Evolutionary conservation across 257 asterid species (phyloP).

Genomic region (Lycium barbarum): DNA sequence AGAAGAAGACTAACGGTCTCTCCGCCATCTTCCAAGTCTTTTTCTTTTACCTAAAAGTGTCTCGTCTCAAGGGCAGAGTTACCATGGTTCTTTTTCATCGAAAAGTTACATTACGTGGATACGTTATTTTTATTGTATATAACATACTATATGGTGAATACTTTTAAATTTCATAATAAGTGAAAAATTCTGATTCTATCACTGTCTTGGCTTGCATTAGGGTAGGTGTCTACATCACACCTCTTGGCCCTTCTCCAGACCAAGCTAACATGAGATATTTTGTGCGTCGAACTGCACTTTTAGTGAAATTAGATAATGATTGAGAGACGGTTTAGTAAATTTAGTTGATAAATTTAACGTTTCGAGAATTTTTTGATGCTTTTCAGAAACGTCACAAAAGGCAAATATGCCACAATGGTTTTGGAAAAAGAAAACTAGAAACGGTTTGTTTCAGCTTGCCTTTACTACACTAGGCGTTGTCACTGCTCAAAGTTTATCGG

Average conservation of each 20-base stretch:
- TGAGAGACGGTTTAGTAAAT: not conserved
- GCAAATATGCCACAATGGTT: not conserved
- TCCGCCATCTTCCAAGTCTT: not conserved
- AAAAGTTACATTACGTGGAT: too few species aligned
- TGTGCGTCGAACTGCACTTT: too few species aligned
- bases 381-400: not conserved
- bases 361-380: not conserved
- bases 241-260: too few species aligned
- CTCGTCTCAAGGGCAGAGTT: not conserved
- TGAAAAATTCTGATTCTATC: too few species aligned
- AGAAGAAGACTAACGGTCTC: not conserved
- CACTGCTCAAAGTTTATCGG: not conserved
- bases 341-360: not conserved
- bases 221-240: too few species aligned
- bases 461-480: not conserved
- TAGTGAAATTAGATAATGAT: not conserved
- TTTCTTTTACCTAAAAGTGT: not conserved
- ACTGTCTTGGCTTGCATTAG: too few species aligned
- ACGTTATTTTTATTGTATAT: too few species aligned
- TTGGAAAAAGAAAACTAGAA: not conserved
- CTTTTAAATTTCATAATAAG: too few species aligned
- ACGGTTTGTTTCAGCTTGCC: conserved; percentile 18
- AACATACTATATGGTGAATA: too few species aligned
- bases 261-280: too few species aligned
- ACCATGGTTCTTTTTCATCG: too few species aligned